phyloP scores from a whole-genome alignment of 1,284 basidiomycete genomes.

The Sporisorium reilianum region DNA sequence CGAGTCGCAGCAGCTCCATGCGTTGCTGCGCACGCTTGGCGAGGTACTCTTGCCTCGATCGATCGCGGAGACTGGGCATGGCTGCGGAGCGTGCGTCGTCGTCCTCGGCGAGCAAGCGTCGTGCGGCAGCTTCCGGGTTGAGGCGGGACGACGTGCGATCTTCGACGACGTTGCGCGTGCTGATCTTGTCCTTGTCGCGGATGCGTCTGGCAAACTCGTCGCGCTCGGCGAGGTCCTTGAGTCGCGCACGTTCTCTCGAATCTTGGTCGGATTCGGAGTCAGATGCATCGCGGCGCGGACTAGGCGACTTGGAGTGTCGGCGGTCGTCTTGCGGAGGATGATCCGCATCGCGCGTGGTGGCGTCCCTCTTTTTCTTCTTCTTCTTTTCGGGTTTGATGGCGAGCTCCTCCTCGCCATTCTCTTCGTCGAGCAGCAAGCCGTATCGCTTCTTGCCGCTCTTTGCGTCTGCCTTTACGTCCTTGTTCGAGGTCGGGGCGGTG shows the following conservation, averaged over 20 bases:
- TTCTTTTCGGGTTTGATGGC: conserved; percentile 69
- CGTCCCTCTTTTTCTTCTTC: conserved; percentile 76
- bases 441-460: conserved; percentile 56
- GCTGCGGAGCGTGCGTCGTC: conserved; percentile 52
- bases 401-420: conserved; percentile 51
- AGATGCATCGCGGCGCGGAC: conserved; percentile 8
- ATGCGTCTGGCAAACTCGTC: conserved; percentile 94
- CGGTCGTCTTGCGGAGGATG: neutral
- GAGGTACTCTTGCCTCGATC: conserved; percentile 85
- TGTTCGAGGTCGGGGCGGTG: neutral
- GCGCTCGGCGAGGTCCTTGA: conserved; percentile 84
- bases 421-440: conserved; percentile 55
- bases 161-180: conserved; percentile 90
- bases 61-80: conserved; percentile 61
- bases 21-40: conserved; percentile 95
- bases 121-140: conserved; percentile 83
- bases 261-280: conserved; percentile 72
- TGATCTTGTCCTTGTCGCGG: conserved; percentile 83
- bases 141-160: conserved; percentile 76
- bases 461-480: neutral
- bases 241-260: conserved; percentile 79
- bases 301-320: conserved; percentile 11
- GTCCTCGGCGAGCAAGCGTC: conserved; percentile 77
- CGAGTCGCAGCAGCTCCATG: conserved; percentile 90
- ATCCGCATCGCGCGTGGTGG: conserved; percentile 76